Evolutionary conservation across 768 basidiomycete genomes (phyloP), one percentile per base, ranked within the genome.

Genomic region (Cantharellus anzutake): DNA sequence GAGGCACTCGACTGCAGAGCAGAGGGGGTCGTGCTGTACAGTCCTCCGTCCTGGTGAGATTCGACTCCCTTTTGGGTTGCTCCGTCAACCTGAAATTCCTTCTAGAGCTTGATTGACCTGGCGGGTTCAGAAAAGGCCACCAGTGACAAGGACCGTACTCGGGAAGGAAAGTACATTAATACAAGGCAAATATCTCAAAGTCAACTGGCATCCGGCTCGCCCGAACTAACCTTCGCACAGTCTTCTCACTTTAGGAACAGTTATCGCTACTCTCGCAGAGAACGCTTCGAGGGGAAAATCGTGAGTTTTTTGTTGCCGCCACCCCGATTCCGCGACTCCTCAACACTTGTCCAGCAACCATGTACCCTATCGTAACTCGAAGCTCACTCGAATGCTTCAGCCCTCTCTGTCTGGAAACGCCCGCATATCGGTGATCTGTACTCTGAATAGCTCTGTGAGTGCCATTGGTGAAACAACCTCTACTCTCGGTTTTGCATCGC

Each of bases 41-140:
- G 66, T 84, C 80, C 50, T 86, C 80, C 3, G 86, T 84, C 42
- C 69, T 84, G 75, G 87, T 83, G 58, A 60, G 77, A 70, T 62
- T 2, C 58, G 7, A 29, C 48, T 5, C 4, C 35, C 5, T 14
- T 41, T 11, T 3, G 62, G 55, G 61, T 59, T 7, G 42, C 5
- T 59, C 58, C 11, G 29, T 59, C 3, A 55, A 11, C 5, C 53
- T 60, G 4, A 44, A 7, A 51, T 41, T 16, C 42, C 66, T 3
- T n/a, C 41, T 35, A 91, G 86, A 91, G 85, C 68, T 74, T 96
- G 55, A 96, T 96, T 61, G 92, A 99, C 75, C 75, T 99, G 5
- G 96, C 96, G 56, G 96, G 96, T 2, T 94, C 91, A 0, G 96
- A 99, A 68, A 90, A 84, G 68, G 94, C 93, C 0, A 97, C 93